Base-by-base conservation (phyloP, 2,329 filamentous ascomycete genomes). In the Incumbomyces lentus region DNA sequence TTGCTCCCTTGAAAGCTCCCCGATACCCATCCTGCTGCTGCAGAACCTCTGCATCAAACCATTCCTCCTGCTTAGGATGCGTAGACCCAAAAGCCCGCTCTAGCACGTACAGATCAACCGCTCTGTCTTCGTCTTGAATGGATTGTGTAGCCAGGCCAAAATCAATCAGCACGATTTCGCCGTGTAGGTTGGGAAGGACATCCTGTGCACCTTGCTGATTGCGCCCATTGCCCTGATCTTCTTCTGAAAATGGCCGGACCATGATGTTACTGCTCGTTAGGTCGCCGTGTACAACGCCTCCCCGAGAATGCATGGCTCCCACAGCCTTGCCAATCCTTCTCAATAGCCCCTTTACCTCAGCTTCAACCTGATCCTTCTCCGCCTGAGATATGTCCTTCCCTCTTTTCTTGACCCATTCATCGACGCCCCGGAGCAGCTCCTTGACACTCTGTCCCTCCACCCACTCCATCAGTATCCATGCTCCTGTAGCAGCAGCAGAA, bases 261-360 rank as follows among this genome's bases (percentile, higher is more conserved):
- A 98, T 95, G 69, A 98, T 75, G 67, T 98, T 98, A 68, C 89
- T 95, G 53, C 89, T 98, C 50, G 92, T 98, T 68, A 98, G 67
- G 68, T 98, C 92, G 34, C 92, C 92, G 68, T 98, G 92, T 49
- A 95, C 81, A 47, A 96, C 78, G 12, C 90, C 89, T 13, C 90
- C 90, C n/a, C 80, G 74, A 46, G 74, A 76, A 70, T 98, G 92
- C 71, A 98, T 70, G 46, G 64, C 74, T 6, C 84, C 88, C 13
- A 95, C 76, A 2, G 81, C 80, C 4, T 63, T 60, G 1, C 86
- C 89, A 49, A 95, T 79, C 52, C 76, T 72, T 39, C 72, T 67
- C 77, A 95, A 80, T 50, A 95, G 67, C 11, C 62, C 70, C 38
- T 74, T 68, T 13, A 88, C 64, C 30, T 70, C 70, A 31, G 61